phyloP scores from a whole-genome alignment of 495 filamentous ascomycete genomes.

The Apiosordaria backusii region DNA sequence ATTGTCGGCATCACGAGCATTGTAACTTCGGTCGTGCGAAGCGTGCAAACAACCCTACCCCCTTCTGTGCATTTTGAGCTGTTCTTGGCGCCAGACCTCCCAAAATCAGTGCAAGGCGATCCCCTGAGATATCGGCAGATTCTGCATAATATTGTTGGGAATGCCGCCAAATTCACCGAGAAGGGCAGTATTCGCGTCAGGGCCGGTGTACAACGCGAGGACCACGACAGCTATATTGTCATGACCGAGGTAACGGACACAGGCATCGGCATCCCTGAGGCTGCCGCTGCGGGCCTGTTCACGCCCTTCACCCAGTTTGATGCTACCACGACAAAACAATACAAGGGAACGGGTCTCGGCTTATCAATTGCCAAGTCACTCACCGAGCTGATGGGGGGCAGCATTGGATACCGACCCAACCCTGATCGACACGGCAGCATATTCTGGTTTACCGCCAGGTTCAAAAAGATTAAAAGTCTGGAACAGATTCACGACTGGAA shows the following conservation, averaged over 20 bases:
- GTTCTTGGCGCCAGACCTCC: conserved; percentile 39
- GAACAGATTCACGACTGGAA: conserved; percentile 32
- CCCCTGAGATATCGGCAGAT: conserved; percentile 49
- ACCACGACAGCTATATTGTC: conserved; percentile 43
- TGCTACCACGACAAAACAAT: conserved; percentile 68
- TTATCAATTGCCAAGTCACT: conserved; percentile 75
- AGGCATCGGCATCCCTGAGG: conserved; percentile 67
- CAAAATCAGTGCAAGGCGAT: conserved; percentile 42
- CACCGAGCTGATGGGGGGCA: conserved; percentile 66
- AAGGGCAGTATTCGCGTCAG: conserved; percentile 39
- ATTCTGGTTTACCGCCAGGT: conserved; percentile 57
- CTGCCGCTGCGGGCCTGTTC: conserved; percentile 63
- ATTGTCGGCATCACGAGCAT: conserved; percentile 45
- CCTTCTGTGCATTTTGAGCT: conserved; percentile 36
- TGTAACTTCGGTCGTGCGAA: conserved; percentile 52
- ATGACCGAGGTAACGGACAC: conserved; percentile 68
- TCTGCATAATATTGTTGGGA: conserved; percentile 46
- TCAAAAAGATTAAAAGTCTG: conserved; percentile 43
- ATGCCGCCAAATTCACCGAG: conserved; percentile 50
- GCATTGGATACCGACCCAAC: conserved; percentile 56
- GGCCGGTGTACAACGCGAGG: conserved; percentile 33
- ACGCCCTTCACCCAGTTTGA: conserved; percentile 82
- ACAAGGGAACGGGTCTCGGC: conserved; percentile 75
- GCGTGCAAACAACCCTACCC: conserved; percentile 36
- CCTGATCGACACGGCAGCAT: conserved; percentile 50